Evolutionary conservation across 2,329 filamentous ascomycete genomes (phyloP).

Genomic region (Sclerotinia borealis): DNA sequence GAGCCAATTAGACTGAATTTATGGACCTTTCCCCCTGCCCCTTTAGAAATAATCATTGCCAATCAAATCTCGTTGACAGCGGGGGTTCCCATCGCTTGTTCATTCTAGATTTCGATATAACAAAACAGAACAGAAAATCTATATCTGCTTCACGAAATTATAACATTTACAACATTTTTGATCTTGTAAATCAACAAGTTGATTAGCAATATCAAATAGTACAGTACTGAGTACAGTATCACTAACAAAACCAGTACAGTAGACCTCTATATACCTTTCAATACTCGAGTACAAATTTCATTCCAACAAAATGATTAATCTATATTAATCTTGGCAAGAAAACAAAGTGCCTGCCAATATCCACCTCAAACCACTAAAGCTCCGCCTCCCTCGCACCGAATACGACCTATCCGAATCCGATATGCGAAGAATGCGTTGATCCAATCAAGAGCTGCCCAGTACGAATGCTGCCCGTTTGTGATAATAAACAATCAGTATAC

Average conservation of each 20-base stretch:
- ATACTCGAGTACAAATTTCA: too few relatives aligned
- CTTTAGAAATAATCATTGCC: too few relatives aligned
- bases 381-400: not conserved
- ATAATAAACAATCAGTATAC: not conserved
- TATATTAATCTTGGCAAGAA: too few relatives aligned
- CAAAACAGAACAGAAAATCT: not conserved
- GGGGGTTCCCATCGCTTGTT: too few relatives aligned
- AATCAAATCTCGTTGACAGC: too few relatives aligned
- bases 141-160: not conserved
- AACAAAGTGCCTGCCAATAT: too few relatives aligned
- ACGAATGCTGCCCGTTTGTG: not conserved
- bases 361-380: not conserved
- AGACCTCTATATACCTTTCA: too few relatives aligned
- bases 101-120: not conserved
- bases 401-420: not conserved
- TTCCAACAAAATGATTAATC: too few relatives aligned
- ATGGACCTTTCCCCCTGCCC: too few relatives aligned
- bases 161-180: too few relatives aligned
- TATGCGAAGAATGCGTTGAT: not conserved
- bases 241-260: too few relatives aligned
- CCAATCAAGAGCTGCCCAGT: not conserved
- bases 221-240: too few relatives aligned
- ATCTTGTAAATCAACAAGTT: not conserved
- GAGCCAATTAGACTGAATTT: not conserved
- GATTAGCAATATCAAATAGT: not conserved